Evolutionary conservation across 306 rosid species (phyloP).

Genomic region (Quercus berberidifolia): DNA sequence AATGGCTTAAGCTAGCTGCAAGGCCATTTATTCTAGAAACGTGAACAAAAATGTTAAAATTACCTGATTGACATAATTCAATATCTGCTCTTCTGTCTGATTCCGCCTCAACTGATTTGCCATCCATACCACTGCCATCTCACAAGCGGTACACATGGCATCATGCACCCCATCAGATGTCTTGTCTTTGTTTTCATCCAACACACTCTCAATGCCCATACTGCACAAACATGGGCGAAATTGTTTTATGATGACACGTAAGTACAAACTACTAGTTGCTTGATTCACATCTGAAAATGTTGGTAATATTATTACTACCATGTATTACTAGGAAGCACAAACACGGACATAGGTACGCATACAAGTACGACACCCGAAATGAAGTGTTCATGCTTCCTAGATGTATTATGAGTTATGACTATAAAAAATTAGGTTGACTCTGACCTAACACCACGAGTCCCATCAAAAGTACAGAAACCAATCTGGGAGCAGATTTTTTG

Average conservation of each 20-base stretch:
- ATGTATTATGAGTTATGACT: not conserved
- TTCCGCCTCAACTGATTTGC: constrained; percentile 46
- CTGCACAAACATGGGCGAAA: constrained; percentile 24
- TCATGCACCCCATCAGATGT: constrained; percentile 33
- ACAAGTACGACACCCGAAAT: too few relatives aligned
- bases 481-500: constrained; percentile 37
- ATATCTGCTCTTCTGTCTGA: constrained; percentile 44
- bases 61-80: constrained; percentile 53
- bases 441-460: constrained; percentile 30
- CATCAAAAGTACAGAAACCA: constrained; percentile 35
- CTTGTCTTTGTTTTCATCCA: constrained; percentile 32
- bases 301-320: not conserved
- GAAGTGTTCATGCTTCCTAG: too few relatives aligned
- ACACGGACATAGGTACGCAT: too few relatives aligned
- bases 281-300: not conserved
- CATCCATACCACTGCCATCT: constrained; percentile 78
- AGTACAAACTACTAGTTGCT: not conserved
- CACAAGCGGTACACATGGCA: constrained; percentile 63
- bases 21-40: not conserved
- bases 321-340: too few relatives aligned
- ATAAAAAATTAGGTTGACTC: constrained; percentile 14
- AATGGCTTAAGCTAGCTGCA: constrained; percentile 17
- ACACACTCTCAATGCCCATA: constrained; percentile 51
- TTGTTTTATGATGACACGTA: not conserved
- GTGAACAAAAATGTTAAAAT: not conserved